phyloP scores from a whole-genome alignment of 345 rosid species.

The Cardamine chenopodiifolia region DNA sequence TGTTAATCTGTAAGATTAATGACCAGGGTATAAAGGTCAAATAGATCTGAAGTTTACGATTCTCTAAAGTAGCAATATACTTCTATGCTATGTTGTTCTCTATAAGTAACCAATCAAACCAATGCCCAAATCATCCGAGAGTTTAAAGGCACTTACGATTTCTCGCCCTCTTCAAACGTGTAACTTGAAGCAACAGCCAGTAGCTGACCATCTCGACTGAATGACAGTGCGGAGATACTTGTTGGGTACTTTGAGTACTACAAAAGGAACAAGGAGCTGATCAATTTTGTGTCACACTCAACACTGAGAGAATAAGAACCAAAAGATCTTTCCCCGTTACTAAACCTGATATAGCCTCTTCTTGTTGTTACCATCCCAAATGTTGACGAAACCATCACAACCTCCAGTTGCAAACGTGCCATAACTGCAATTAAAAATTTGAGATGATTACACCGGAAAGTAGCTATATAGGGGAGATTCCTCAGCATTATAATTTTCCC shows the following conservation, averaged over 20 bases:
- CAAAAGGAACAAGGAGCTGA: slow-evolving; percentile 32
- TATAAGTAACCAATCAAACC: slow-evolving; percentile 1
- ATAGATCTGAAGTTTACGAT: not conserved
- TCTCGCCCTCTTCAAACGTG: slow-evolving; percentile 96
- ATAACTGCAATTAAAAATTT: slow-evolving; percentile 58
- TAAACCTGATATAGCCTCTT: slow-evolving; percentile 95
- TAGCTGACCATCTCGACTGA: slow-evolving; percentile 93
- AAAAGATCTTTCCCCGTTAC: not conserved
- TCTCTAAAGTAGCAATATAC: not conserved
- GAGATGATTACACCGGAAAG: slow-evolving; percentile 16
- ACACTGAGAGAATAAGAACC: slow-evolving; percentile 11
- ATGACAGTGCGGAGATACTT: slow-evolving; percentile 88
- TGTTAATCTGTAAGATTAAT: slow-evolving; percentile 1
- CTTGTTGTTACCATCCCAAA: slow-evolving; percentile 99
- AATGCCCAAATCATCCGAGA: not conserved
- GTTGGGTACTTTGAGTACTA: slow-evolving; percentile 95
- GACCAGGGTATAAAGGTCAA: not conserved
- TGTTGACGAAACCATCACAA: slow-evolving; percentile 95
- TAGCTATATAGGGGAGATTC: not conserved
- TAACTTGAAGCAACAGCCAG: slow-evolving; percentile 98
- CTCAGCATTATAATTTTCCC: not conserved
- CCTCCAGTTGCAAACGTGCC: slow-evolving; percentile 99
- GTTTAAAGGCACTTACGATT: slow-evolving; percentile 57
- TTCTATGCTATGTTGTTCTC: slow-evolving; percentile 8
- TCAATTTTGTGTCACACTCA: not conserved